phyloP scores from a whole-genome alignment of 2,329 filamentous ascomycete genomes.

The Cladorrhinum sp. region DNA sequence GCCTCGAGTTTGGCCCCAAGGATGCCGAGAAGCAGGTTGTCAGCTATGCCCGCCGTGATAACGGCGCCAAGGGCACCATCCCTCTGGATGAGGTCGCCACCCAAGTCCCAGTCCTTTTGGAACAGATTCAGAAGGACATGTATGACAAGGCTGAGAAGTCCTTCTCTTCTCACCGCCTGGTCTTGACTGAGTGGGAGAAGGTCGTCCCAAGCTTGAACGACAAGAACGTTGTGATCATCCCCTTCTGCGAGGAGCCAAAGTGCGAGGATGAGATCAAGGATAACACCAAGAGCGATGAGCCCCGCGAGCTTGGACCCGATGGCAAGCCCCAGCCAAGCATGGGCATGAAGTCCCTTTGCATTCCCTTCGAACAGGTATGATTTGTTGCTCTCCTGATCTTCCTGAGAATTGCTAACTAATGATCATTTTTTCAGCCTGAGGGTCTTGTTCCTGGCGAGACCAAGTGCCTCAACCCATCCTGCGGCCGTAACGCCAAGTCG shows the following conservation, averaged over 20 bases:
- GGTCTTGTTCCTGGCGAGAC: conserved; percentile 76
- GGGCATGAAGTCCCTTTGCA: conserved; percentile 71
- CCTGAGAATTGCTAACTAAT: conserved; percentile 27
- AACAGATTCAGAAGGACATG: conserved; percentile 86
- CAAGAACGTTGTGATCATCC: conserved; percentile 91
- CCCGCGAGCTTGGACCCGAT: conserved; percentile 42
- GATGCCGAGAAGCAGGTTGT: conserved; percentile 84
- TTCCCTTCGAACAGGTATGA: conserved; percentile 64
- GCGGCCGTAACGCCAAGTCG: conserved; percentile 69
- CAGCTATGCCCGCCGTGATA: conserved; percentile 82
- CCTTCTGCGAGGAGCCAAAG: conserved; percentile 74
- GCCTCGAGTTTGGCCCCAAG: conserved; percentile 93
- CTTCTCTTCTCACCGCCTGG: conserved; percentile 75
- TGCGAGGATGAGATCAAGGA: conserved; percentile 61
- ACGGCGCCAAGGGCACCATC: conserved; percentile 77
- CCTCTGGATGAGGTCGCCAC: conserved; percentile 69
- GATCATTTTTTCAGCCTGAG: conserved; percentile 48
- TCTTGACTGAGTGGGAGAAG: conserved; percentile 64
- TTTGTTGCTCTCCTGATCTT: background rate
- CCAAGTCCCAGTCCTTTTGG: conserved; percentile 75
- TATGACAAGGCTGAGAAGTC: conserved; percentile 70
- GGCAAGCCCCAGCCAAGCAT: conserved; percentile 54
- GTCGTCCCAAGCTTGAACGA: conserved; percentile 85
- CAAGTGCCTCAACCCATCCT: conserved; percentile 89
- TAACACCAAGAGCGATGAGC: conserved; percentile 35